Base-by-base conservation (phyloP, 305 asterid genomes). In the Ilex paraguariensis region DNA sequence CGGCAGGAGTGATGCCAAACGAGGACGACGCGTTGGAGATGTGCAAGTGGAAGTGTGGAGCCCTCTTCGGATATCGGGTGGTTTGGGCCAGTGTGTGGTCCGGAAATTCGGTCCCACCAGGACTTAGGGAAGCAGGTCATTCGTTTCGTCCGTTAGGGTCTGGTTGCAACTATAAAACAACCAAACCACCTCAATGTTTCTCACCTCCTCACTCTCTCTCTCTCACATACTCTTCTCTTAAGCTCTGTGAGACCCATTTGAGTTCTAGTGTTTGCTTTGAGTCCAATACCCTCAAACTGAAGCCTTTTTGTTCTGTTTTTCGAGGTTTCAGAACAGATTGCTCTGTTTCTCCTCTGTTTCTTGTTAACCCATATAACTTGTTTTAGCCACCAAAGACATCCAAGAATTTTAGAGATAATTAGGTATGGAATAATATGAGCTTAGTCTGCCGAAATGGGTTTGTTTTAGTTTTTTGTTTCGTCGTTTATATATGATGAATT, bases 151-250 rank as follows among this genome's bases (percentile, higher is more conserved):
- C 61, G 70, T 56, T 82, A 53, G 81, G 59, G 78, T 66, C 65
- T 17, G 46, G 68, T 65, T 67, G 45, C 87, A 78, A 66, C 90
- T 88, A 88, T 88, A 88, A 81, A 86, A 73, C 60, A 56, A 62
- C 53, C 85, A 51, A 62, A 59, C 77, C 61, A 61, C 85, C 40
- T 80, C 71, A 71, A 52, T 67, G 75, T 65, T 65, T 50, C 81
- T 31, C 75, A 32, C 59, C 30, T 61, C 10, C 76, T 31, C 39
- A 36, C 57, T 5, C 61, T 46, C 64, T 53, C 66, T 70, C 71
- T 21, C 64, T 53, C 70, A 53, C 70, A 60, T 14, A 3, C 68
- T 32, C 32, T 45, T 45, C 32, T 57, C 31, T 53, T 31, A 49
- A 59, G 63, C 61, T 58, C 31, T 59, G 61, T 69, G 69, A 49